Base-by-base conservation (phyloP, 1,139 yeast genomes). In the Candida sojae region DNA sequence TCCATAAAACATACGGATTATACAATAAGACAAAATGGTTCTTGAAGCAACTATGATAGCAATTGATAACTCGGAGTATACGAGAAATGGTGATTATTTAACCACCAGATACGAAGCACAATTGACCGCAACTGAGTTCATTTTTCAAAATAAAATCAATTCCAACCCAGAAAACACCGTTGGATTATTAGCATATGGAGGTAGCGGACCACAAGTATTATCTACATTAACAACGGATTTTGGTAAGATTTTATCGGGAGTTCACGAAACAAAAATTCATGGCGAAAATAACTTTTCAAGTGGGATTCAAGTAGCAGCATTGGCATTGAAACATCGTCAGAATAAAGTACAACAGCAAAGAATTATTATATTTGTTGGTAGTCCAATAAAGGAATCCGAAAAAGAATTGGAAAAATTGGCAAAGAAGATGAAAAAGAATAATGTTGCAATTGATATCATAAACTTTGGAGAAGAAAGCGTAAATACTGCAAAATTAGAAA, bases 31-130 rank as follows among this genome's bases (percentile, higher is more conserved):
- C 59, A 67, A 54, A 45, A 90, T 90, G 97, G 97, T 86, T 56
- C 82, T 92, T 62, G 98, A 93, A 72, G 98, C 99, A 54, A 88
- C 97, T 17, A 92, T 93, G 89, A 82, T 93, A 56, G 90, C 91
- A 60, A 82, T 93, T 62, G 99, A 95, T 73, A 92, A 91, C 77
- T 90, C 97, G 51, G 99, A 95, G 71, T 93, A 79, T 68, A 88
- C 92, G 83, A 80, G 99, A 62, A 93, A 93, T 65, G 99, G 98
- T 38, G 99, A 95, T 67, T 95, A 86, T 63, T 79, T 90, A 43
- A 84, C 96, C 29, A 86, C 95, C 25, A 80, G 99, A 61, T 92
- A 86, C 64, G 96, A 88, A 53, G 97, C 99, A 1, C 97, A 95
- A 68, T 76, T 88, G 54, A 96, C 95, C 53, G 86, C 97, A n/a